phyloP scores from a whole-genome alignment of 129 eudicot genomes.

The Artemisia tridentata region DNA sequence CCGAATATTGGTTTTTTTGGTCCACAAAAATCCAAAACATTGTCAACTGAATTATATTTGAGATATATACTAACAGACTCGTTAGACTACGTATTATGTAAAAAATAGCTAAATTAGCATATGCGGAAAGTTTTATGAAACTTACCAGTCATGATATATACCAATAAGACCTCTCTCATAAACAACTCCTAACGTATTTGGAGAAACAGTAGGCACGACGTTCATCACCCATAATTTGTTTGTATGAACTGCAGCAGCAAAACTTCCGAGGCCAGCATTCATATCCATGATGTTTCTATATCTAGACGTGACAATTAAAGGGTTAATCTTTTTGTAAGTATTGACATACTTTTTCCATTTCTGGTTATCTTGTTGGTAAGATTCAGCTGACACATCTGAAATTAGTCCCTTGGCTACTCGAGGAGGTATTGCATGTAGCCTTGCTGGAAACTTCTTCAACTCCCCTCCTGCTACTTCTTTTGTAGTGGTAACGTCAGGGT shows the following conservation, averaged over 20 bases:
- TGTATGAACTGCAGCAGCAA: constrained; percentile 75
- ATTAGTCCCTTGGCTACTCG: constrained; percentile 55
- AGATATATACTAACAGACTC: background rate
- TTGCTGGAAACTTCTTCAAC: constrained; percentile 68
- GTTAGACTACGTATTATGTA: background rate
- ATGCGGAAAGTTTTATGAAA: background rate
- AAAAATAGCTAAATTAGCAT: background rate
- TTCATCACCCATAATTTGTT: constrained; percentile 94
- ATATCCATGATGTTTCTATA: constrained; percentile 72
- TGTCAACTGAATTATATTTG: background rate
- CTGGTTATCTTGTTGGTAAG: constrained; percentile 59
- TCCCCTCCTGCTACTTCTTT: constrained; percentile 78
- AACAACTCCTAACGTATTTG: constrained; percentile 66
- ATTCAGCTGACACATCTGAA: constrained; percentile 60
- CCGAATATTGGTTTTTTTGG: background rate
- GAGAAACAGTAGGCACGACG: constrained; percentile 80
- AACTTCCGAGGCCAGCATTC: constrained; percentile 43
- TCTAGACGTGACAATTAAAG: constrained; percentile 62
- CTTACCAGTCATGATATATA: constrained; percentile 90
- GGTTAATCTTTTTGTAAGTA: constrained; percentile 55
- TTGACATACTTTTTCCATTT: constrained; percentile 68
- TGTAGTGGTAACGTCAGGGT: constrained; percentile 50
- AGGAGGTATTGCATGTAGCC: constrained; percentile 75
- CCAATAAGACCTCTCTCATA: constrained; percentile 90
- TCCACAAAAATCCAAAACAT: background rate